phyloP scores from a whole-genome alignment of 305 asterid species.

The Fraxinus sp. region DNA sequence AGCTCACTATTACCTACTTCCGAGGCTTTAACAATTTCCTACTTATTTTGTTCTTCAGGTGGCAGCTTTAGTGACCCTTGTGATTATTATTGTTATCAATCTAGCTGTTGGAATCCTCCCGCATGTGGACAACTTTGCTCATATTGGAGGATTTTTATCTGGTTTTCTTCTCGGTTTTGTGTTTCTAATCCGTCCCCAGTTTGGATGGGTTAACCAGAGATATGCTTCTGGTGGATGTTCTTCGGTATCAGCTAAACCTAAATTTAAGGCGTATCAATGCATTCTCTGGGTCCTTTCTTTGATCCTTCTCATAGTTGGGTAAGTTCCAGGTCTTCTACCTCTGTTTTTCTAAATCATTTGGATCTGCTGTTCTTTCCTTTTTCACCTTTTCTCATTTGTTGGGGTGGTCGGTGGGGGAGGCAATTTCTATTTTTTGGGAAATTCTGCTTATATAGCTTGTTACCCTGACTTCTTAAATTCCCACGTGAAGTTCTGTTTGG shows the following conservation, averaged over 20 bases:
- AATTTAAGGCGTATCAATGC: constrained; percentile 54
- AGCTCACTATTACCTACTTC: not conserved
- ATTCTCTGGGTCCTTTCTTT: constrained; percentile 52
- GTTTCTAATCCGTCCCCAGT: constrained; percentile 61
- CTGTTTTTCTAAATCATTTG: not conserved
- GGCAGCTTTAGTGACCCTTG: constrained; percentile 51
- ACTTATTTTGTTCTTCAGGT: constrained; percentile 32
- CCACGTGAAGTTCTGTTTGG: not conserved
- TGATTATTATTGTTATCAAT: constrained; percentile 48
- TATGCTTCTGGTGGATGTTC: constrained; percentile 38
- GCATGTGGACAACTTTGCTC: constrained; percentile 64
- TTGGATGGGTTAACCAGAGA: constrained; percentile 60
- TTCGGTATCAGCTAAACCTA: constrained; percentile 38
- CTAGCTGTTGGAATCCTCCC: constrained; percentile 60
- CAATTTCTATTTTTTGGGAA: not conserved
- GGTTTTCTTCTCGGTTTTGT: constrained; percentile 64
- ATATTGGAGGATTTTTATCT: constrained; percentile 57
- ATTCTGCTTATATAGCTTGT: not conserved
- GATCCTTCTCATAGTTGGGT: constrained; percentile 51
- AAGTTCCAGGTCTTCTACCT: constrained; percentile 9
- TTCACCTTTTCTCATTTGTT: not conserved
- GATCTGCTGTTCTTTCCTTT: not conserved
- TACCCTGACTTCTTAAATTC: not conserved
- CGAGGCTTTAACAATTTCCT: not conserved
- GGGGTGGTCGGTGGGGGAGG: not conserved